phyloP scores from a whole-genome alignment of 2,329 filamentous ascomycete species.

The Aquanectria penicillioides region DNA sequence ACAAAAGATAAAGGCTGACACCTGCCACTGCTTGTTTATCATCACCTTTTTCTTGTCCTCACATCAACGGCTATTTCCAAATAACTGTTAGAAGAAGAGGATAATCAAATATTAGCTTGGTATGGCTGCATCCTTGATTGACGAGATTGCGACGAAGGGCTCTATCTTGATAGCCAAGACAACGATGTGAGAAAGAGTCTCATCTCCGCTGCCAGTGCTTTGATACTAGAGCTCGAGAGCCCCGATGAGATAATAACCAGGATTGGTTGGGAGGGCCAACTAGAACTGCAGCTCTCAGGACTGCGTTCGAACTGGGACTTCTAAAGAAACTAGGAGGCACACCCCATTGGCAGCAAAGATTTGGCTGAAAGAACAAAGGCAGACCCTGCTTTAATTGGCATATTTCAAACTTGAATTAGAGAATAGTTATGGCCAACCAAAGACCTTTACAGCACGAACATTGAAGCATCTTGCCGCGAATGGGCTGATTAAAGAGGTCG shows the following conservation, averaged over 20 bases:
- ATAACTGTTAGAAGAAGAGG: too few species aligned
- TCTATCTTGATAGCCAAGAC: conserved; percentile 13
- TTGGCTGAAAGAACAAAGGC: conserved; percentile 21
- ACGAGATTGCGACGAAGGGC: conserved; percentile 19
- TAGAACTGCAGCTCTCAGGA: conserved; percentile 27
- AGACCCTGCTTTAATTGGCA: conserved; percentile 20
- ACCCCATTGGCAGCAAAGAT: conserved; percentile 10
- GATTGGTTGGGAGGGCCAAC: conserved; percentile 31
- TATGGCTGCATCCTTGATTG: conserved; percentile 16
- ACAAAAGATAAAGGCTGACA: too few species aligned
- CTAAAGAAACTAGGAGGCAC: conserved; percentile 26
- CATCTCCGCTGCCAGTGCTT: conserved; percentile 14
- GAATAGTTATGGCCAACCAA: neutral
- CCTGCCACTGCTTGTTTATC: too few species aligned
- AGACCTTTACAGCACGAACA: conserved; percentile 1
- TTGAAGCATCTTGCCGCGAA: conserved; percentile 24
- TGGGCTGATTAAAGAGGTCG: conserved; percentile 21
- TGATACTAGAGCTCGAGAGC: conserved; percentile 27
- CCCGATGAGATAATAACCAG: conserved; percentile 27
- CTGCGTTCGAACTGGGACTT: conserved; percentile 27
- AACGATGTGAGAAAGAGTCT: conserved; percentile 14
- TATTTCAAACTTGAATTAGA: neutral
- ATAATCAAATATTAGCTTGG: too few species aligned
- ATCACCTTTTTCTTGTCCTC: too few species aligned
- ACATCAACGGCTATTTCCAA: too few species aligned